Base-by-base conservation (phyloP, 2,329 filamentous ascomycete species). In the Fusarium stilboides region DNA sequence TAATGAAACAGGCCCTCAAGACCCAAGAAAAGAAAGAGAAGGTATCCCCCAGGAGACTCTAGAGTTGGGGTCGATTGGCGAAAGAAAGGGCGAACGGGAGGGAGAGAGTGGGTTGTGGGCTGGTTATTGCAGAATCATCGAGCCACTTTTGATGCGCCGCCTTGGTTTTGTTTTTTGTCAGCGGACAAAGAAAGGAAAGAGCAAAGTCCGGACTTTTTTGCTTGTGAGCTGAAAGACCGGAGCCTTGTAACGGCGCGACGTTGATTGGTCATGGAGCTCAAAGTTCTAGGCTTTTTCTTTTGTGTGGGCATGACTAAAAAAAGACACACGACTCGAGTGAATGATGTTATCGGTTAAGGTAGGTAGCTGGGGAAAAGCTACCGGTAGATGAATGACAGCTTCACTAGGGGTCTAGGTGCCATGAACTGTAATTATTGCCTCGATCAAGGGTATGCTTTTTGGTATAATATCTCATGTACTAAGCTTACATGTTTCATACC, bases 91-190 rank as follows among this genome's bases (percentile, higher is more conserved):
- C 24, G 24, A 26, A 26, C 24, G 24, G 24, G 24, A 26, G 24
- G 28, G 28, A 54, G 43, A 28, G 46, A 51, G 73, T 75, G 73
- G 73, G 68, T 74, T 75, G 68, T 75, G 73, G 73, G 73, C 51
- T 72, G 73, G 73, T 75, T 64, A 65, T 74, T 74, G 68, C 73
- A 75, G 69, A 63, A 69, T 70, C 73, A 75, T 75, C 73, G 71
- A 70, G 73, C 73, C 73, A 75, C 65, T 57, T 59, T 59, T 37
- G 40, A 63, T 50, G 31, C 33, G 43, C 36, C 59, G 39, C 20
- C 24, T 17, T 14, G 43, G 19, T n/a, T 15, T 50, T 63, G 59
- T 45, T 57, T 69, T 68, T 37, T 69, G 66, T 70, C 67, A 70
- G 65, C 52, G 53, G 66, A 57, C 51, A 53, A 69, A 52, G 66